Evolutionary conservation across 768 basidiomycete species (phyloP).

Genomic region (Steccherinum ochraceum): DNA sequence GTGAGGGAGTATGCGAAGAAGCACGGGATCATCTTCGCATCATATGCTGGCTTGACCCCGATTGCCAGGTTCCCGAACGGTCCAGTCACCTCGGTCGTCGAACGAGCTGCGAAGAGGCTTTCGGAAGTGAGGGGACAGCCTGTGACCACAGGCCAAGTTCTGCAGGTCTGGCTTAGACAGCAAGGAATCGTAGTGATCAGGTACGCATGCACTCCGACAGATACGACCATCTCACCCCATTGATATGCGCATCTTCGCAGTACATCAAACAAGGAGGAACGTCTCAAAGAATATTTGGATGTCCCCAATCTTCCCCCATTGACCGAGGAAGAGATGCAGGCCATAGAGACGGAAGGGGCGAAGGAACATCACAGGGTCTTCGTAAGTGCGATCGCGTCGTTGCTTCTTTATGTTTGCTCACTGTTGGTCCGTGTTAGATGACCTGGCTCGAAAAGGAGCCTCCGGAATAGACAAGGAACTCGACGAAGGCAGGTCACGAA

Average conservation of each 20-base stretch:
- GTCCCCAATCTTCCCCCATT: constrained; percentile 33
- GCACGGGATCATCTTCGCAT: constrained; percentile 32
- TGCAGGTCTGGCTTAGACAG: constrained; percentile 25
- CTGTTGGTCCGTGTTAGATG: not conserved
- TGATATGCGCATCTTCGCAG: constrained; percentile 16
- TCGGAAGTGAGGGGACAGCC: constrained; percentile 16
- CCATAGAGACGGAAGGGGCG: constrained; percentile 23
- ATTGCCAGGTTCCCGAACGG: constrained; percentile 30
- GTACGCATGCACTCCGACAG: constrained; percentile 17
- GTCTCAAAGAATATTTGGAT: constrained; percentile 42
- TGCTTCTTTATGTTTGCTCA: no score
- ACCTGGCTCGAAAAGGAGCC: not conserved
- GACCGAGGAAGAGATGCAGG: constrained; percentile 20
- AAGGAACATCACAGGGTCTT: constrained; percentile 24
- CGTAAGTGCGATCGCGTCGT: no score
- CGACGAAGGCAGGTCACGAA: no score
- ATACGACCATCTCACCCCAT: not conserved
- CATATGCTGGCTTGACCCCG: constrained; percentile 36
- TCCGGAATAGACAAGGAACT: no score
- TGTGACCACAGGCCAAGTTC: constrained; percentile 23
- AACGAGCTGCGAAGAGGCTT: constrained; percentile 22
- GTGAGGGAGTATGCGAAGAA: constrained; percentile 28
- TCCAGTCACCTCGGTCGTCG: constrained; percentile 32
- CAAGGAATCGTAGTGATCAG: constrained; percentile 27
- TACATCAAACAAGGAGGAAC: constrained; percentile 34